Base-by-base conservation (phyloP, 805 yeast species). In the Candida golubevii region DNA sequence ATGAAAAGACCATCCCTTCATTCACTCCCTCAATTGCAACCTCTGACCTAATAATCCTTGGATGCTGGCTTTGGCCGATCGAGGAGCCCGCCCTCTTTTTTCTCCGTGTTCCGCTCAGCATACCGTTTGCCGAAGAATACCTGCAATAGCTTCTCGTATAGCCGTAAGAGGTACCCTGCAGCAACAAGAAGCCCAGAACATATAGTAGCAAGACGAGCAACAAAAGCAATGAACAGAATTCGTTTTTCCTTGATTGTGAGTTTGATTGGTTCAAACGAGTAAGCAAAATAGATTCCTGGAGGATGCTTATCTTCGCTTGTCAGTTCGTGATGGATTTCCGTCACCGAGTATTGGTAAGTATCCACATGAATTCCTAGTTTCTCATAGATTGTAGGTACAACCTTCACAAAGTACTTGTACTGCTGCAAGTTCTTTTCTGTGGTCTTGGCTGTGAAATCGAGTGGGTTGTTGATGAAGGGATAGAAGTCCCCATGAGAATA, bases 401-500 rank as follows among this genome's bases (percentile, higher is more conserved):
- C 87, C 13, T 83, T 79, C 51, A 89, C 57, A 53, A 73, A 78
- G 63, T 93, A 93, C 41, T 78, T 78, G 63, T 71, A 87, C 1
- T 73, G 62, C 46, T 76, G 80, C 14, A 71, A 47, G 18, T 73
- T 67, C 2, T 75, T 71, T 0, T 70, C 67, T 1, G 88, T 74
- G 13, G 64, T 60, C 52, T 82, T 78, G 0, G 80, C 84, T 0
- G 91, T 83, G 38, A 72, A 73, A 62, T 93, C 98, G 50, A 93
- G 73, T n/a, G 97, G 95, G 59, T 91, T 91, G 54, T 83, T 75
- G 50, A 90, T 73, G 54, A 78, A 84, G 3, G 99, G 97, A 58
- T 80, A 89, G 63, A 85, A 89, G 32, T 80, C 87, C 11, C 99
- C 99, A 65, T 83, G 91, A 9, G 97, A 88, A 50, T 89, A 79